Conservation (phyloP, 768 basidiomycete genomes). For the Collybiopsis luxurians region DNA sequence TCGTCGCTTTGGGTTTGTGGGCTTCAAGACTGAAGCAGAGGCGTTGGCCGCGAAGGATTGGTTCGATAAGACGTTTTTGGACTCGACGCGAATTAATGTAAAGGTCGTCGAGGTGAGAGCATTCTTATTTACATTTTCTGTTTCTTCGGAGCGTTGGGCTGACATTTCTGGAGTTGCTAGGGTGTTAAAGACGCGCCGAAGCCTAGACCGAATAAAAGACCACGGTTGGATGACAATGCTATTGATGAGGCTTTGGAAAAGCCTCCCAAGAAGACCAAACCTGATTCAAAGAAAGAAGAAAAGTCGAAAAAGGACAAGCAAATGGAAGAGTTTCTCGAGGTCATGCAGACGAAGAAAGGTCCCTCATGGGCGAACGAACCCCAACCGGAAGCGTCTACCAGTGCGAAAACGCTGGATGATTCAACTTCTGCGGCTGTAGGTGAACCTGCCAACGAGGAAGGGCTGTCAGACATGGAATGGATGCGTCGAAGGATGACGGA, state of each 20-base stretch:
- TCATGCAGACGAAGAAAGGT: slow-evolving; percentile 67
- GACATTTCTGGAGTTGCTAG: slow-evolving; percentile 33
- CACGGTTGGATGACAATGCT: slow-evolving; percentile 31
- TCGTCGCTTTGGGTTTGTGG: slow-evolving; percentile 89
- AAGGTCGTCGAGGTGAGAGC: slow-evolving; percentile 70
- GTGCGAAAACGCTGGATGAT: slow-evolving; percentile 8
- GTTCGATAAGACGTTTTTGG: slow-evolving; percentile 85
- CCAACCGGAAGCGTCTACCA: slow-evolving; percentile 10
- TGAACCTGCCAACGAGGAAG: slow-evolving; percentile 24
- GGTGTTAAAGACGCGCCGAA: slow-evolving; percentile 66
- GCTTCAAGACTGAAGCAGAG: slow-evolving; percentile 79
- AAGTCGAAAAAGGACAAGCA: slow-evolving; percentile 35
- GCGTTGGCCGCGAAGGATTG: slow-evolving; percentile 74
- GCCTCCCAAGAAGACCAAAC: slow-evolving; percentile 6
- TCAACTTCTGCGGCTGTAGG: slow-evolving; percentile 11
- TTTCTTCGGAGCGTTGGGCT: background rate
- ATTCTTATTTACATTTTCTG: slow-evolving; percentile 9
- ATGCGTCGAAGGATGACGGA: slow-evolving; percentile 62
- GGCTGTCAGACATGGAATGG: slow-evolving; percentile 73
- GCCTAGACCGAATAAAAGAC: slow-evolving; percentile 70
- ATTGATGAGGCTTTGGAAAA: slow-evolving; percentile 17
- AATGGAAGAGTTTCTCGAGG: slow-evolving; percentile 66
- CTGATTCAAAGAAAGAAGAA: slow-evolving; percentile 10
- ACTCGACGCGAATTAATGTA: slow-evolving; percentile 74
- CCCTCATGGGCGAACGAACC: slow-evolving; percentile 65